Percentiles rank a stretch among this genome's conserved stretches.
Conservation (phyloP, 148 eudicot genomes). For the Rhododendron molle region DNA sequence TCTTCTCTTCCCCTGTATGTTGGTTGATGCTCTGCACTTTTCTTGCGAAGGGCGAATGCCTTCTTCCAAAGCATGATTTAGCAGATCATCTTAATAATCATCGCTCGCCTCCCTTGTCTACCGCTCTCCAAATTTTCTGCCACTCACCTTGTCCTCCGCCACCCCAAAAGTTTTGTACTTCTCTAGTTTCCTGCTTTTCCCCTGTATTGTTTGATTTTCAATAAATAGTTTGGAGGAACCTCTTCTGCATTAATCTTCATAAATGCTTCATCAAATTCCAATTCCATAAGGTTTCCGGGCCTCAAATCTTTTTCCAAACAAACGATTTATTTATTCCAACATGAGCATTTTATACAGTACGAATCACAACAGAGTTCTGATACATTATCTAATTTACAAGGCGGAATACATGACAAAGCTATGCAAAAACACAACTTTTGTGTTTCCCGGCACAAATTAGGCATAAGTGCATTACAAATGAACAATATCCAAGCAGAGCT, state of each 20-base stretch:
- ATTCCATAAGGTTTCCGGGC: background rate
- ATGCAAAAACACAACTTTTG: background rate
- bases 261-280: background rate
- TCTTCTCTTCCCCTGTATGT: background rate
- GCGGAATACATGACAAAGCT: background rate
- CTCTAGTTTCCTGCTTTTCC: background rate
- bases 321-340: background rate
- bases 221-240: background rate
- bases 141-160: too few relatives aligned
- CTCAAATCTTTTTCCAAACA: background rate
- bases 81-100: background rate
- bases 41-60: background rate
- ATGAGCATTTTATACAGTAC: background rate
- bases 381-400: slow-evolving; percentile 5
- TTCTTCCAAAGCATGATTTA: background rate
- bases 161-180: background rate
- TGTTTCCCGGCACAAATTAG: background rate
- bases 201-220: background rate
- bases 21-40: background rate
- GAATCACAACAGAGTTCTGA: background rate
- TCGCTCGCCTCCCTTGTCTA: background rate
- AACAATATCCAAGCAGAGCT: too few relatives aligned
- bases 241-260: background rate
- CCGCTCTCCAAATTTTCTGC: too few relatives aligned
- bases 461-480: background rate